These are phyloP conservation scores for Magnolia kwangsiensis DNA, from an alignment of 164 flowering plant species.

Conservation along the genomic window DNA sequence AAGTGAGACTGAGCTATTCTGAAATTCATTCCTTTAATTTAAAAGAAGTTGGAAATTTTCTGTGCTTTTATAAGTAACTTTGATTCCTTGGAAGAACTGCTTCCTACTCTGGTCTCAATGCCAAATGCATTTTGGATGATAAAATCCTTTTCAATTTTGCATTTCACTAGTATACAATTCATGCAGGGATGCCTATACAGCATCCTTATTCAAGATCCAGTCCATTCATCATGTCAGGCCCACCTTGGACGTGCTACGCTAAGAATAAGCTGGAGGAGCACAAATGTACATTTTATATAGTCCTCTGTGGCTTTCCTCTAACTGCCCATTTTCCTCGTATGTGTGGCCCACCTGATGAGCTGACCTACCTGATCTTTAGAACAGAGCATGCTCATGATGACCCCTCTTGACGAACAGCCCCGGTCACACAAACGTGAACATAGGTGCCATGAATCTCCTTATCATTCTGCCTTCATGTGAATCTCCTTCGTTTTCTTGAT, in stretches of 20 bases:
- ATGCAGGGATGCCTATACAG: background rate
- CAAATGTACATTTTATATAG: background rate
- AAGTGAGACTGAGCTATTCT: too few relatives aligned
- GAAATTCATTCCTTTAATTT: too few relatives aligned
- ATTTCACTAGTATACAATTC: background rate
- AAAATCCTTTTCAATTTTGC: background rate
- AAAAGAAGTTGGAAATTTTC: background rate
- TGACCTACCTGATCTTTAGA: background rate
- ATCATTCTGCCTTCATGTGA: too few relatives aligned
- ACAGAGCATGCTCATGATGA: too few relatives aligned
- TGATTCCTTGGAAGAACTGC: too few relatives aligned
- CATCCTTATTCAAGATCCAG: background rate
- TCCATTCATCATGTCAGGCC: background rate
- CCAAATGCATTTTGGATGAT: too few relatives aligned
- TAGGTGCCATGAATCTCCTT: too few relatives aligned
- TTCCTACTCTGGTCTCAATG: too few relatives aligned
- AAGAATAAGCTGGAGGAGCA: background rate
- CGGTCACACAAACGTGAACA: too few relatives aligned
- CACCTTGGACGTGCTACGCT: background rate
- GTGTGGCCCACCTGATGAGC: background rate
- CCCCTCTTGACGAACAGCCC: too few relatives aligned
- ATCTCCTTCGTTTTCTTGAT: background rate
- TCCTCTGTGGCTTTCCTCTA: background rate
- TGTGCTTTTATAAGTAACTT: background rate
- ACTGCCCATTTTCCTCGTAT: background rate